Conservation (phyloP, 106 monocot species). For the Phalaenopsis equestris region DNA sequence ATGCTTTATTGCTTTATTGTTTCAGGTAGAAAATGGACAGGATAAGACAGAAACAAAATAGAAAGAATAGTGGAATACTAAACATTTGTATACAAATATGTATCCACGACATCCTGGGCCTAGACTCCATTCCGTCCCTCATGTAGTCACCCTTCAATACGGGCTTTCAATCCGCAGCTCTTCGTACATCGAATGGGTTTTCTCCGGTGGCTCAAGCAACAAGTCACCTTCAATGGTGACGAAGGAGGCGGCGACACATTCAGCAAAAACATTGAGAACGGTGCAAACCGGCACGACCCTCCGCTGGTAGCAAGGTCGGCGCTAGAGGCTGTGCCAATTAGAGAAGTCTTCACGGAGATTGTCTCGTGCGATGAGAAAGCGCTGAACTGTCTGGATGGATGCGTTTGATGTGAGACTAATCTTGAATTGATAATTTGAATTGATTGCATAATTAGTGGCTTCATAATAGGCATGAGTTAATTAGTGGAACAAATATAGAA, state of each 20-base stretch:
- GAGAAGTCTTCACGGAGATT: conserved; percentile 32
- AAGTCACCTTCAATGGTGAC: conserved; percentile 50
- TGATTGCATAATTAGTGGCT: too few species aligned
- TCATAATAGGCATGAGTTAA: too few species aligned
- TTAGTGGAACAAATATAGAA: too few species aligned
- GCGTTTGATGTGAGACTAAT: too few species aligned
- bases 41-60: too few species aligned
- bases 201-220: conserved; percentile 58
- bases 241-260: conserved; percentile 17
- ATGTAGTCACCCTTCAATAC: not conserved
- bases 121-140: not conserved
- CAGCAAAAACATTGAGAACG: conserved; percentile 58
- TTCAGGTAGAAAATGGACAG: too few species aligned
- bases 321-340: conserved; percentile 35
- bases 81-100: too few species aligned
- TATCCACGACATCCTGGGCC: not conserved
- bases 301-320: conserved; percentile 76
- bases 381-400: conserved; percentile 89
- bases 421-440: too few species aligned
- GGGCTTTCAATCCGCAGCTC: conserved; percentile 26
- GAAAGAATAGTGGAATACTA: too few species aligned
- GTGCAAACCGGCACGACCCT: conserved; percentile 79
- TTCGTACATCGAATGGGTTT: conserved; percentile 35
- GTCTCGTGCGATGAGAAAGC: conserved; percentile 28
- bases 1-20: too few species aligned